A percentile compares a stretch with the other conserved stretches of the same genome.
These are phyloP conservation scores for Sanghuangporus weigelae DNA, from an alignment of 1,284 basidiomycete genomes.

Conservation along the genomic window DNA sequence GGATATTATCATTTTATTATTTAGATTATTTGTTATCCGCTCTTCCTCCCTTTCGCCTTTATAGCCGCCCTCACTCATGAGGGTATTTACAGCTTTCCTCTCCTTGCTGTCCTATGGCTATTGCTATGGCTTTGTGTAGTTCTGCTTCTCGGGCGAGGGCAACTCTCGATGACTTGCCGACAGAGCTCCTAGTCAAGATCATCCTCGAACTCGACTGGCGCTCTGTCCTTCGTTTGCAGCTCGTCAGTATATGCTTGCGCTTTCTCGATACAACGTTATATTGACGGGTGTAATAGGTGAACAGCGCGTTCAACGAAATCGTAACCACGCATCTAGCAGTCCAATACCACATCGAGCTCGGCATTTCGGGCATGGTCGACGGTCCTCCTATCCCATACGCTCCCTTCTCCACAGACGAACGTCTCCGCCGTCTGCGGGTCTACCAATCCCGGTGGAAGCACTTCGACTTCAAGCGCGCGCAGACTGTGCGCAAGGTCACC, in stretches of 20 bases:
- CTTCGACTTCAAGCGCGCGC: slow-evolving; percentile 35
- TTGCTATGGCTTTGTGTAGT: background rate
- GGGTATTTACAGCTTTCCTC: background rate
- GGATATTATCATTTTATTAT: background rate
- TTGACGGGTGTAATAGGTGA: slow-evolving; percentile 34
- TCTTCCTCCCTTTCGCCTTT: background rate
- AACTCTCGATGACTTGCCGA: slow-evolving; percentile 24
- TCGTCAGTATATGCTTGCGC: slow-evolving; percentile 26
- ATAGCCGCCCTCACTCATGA: background rate
- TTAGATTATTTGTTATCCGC: background rate
- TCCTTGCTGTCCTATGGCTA: background rate
- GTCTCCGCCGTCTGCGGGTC: slow-evolving; percentile 36
- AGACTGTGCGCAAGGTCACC: slow-evolving; percentile 32
- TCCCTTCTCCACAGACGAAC: slow-evolving; percentile 28
- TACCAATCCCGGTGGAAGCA: slow-evolving; percentile 45
- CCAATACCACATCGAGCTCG: slow-evolving; percentile 52
- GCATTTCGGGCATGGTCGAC: slow-evolving; percentile 42
- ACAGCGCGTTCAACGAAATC: slow-evolving; percentile 33
- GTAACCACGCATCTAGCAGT: slow-evolving; percentile 34
- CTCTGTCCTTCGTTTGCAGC: slow-evolving; percentile 35
- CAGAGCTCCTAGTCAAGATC: slow-evolving; percentile 27
- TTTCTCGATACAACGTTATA: background rate
- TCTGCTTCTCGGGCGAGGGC: background rate
- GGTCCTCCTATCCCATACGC: slow-evolving; percentile 27
- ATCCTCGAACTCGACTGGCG: slow-evolving; percentile 27